Evolutionary conservation across 805 yeast genomes (phyloP), one percentile per base, ranked within the genome.

Genomic region (Myxozyma udenii): DNA sequence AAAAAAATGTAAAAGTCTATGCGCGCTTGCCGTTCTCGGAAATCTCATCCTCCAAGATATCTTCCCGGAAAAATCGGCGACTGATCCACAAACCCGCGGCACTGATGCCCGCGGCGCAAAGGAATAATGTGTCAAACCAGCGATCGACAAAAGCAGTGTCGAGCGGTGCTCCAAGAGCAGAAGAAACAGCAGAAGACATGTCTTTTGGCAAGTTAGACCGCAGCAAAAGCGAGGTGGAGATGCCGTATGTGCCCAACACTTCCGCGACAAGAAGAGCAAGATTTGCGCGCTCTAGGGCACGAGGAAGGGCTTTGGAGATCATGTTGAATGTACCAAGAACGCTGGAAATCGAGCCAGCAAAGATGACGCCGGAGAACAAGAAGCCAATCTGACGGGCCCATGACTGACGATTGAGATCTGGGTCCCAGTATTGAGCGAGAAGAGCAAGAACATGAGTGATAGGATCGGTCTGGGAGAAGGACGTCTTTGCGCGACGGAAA

Each of bases 331-430:
- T 66, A 9, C 69, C 62, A 30, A 68, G 57, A n/a, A 69, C 73
- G 23, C 71, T 66, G 7, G 71, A 65, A 28, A 72, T 53, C 2
- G 72, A 65, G 22, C 71, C 66, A 25, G 61, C 47, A 35, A 72
- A 66, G 42, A 72, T 64, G 1, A 65, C 61, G 2, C 74, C 75
- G 7, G 74, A 66, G 51, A 73, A 58, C 38, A 66, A 50, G 41
- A 71, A 72, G 9, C 75, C 74, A 22, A 71, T 67, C 50, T 70
- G 69, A 1, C 74, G 63, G 16, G 71, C 58, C 71, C 73, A 66
- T 19, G 64, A 62, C 21, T 69, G 71, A 26, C 66, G 61, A 36
- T 68, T 64, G 7, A 65, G 42, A 23, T 59, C 61, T 7, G 60
- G 55, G 41, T 58, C 62, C 46, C 51, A 53, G 39, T 57, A 55